Percentiles rank a stretch among this genome's conserved stretches.
Conservation (phyloP, 495 filamentous ascomycete genomes). For the Tuber indicum region DNA sequence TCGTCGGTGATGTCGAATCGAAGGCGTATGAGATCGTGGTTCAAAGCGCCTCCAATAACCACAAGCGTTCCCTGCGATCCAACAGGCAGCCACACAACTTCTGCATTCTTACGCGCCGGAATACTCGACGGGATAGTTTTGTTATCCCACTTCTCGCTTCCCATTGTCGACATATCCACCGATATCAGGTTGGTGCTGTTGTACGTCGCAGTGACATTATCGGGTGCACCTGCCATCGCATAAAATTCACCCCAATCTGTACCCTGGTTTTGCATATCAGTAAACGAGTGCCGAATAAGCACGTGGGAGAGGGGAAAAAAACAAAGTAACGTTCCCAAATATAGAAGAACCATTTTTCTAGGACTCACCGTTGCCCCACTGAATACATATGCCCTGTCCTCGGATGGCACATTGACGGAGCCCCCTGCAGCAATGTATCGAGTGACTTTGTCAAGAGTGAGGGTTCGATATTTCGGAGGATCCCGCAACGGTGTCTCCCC, state of each 20-base stretch:
- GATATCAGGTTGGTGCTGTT: slow-evolving; percentile 49
- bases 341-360: not conserved
- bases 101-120: slow-evolving; percentile 54
- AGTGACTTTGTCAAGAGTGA: slow-evolving; percentile 47
- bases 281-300: not conserved
- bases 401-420: slow-evolving; percentile 58
- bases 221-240: not conserved
- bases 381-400: slow-evolving; percentile 69
- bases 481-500: slow-evolving; percentile 44
- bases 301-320: not conserved
- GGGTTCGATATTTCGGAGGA: slow-evolving; percentile 40
- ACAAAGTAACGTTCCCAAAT: not conserved
- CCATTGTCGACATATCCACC: slow-evolving; percentile 54
- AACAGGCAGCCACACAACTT: slow-evolving; percentile 65
- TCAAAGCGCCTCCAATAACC: slow-evolving; percentile 54
- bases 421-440: slow-evolving; percentile 61
- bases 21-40: slow-evolving; percentile 7
- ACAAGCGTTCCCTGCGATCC: slow-evolving; percentile 58
- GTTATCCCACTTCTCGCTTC: slow-evolving; percentile 52
- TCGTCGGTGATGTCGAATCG: slow-evolving; percentile 19
- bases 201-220: slow-evolving; percentile 45
- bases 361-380: slow-evolving; percentile 47
- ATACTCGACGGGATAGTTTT: slow-evolving; percentile 50
- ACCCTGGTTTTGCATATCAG: slow-evolving; percentile 22
- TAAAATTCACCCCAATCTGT: slow-evolving; percentile 35